A percentile compares a stretch with the other conserved stretches of the same genome.
Conservation (phyloP, 352 stramenopile species). For the Globisporangium irregulare region DNA sequence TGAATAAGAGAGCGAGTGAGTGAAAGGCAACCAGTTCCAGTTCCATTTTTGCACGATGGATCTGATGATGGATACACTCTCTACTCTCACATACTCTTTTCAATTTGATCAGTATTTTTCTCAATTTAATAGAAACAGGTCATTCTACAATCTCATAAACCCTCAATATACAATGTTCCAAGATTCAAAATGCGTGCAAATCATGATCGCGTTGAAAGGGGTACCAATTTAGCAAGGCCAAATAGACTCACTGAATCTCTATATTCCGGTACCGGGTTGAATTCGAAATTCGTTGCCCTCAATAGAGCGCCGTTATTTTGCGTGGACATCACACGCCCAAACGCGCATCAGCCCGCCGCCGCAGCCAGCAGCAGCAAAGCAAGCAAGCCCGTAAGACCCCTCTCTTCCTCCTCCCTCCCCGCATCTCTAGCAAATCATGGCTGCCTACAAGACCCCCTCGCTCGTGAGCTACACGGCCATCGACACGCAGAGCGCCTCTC, state of each 20-base stretch:
- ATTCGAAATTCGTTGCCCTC: neutral
- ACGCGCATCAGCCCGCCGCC: slow-evolving; percentile 10
- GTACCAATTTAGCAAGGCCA: neutral
- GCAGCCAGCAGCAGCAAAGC: slow-evolving; percentile 7
- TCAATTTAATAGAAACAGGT: neutral
- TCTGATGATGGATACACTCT: slow-evolving; percentile 11
- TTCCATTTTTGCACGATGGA: slow-evolving; percentile 9
- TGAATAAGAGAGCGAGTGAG: neutral
- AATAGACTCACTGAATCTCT: neutral
- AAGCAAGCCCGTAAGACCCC: neutral
- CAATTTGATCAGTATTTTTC: neutral
- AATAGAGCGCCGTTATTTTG: neutral
- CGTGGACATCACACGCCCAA: slow-evolving; percentile 1
- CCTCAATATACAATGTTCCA: neutral
- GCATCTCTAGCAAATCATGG: slow-evolving; percentile 30
- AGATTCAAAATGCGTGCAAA: too few relatives aligned
- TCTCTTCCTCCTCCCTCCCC: neutral
- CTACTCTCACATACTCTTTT: neutral
- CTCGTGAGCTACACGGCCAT: slow-evolving; percentile 59
- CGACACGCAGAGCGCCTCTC: slow-evolving; percentile 33
- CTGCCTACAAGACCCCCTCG: slow-evolving; percentile 61
- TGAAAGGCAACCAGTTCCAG: neutral
- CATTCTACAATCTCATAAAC: neutral
- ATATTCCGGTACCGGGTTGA: neutral
- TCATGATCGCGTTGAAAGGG: neutral